phyloP scores from a whole-genome alignment of 2,329 filamentous ascomycete genomes.

The Fusarium torulosum region DNA sequence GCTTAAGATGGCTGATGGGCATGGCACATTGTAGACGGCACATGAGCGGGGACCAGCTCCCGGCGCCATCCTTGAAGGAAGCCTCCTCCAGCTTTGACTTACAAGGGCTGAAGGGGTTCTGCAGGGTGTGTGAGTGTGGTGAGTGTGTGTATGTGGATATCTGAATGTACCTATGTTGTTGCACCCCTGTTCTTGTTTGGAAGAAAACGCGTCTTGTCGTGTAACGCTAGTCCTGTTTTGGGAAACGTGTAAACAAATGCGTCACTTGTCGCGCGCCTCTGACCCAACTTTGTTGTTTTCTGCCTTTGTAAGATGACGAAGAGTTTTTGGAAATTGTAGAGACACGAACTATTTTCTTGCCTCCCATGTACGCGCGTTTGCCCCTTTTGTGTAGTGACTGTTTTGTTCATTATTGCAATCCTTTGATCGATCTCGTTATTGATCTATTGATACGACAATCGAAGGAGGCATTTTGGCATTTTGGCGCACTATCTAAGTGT shows the following conservation, averaged over 20 bases:
- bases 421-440: neutral
- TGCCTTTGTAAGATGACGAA: conserved; percentile 31
- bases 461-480: neutral
- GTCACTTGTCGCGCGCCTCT: conserved; percentile 47
- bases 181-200: conserved; percentile 40
- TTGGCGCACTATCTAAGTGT: neutral
- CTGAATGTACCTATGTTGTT: conserved; percentile 12
- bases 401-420: neutral
- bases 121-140: conserved; percentile 27
- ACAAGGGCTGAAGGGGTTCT: conserved; percentile 13
- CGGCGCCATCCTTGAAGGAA: conserved; percentile 41
- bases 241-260: conserved; percentile 56
- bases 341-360: neutral
- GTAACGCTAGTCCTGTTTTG: conserved; percentile 47
- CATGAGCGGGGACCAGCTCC: conserved; percentile 41
- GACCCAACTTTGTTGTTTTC: conserved; percentile 33
- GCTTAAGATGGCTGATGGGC: conserved; percentile 20
- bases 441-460: neutral
- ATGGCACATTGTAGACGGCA: conserved; percentile 22
- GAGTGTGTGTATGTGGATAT: conserved; percentile 4
- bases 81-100: conserved; percentile 10
- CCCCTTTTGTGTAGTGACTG: too few relatives aligned
- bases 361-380: too few relatives aligned
- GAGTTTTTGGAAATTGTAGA: conserved; percentile 14
- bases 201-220: conserved; percentile 52